Evolutionary conservation across 768 basidiomycete species (phyloP).

Genomic region (Tephrocybe sp.): DNA sequence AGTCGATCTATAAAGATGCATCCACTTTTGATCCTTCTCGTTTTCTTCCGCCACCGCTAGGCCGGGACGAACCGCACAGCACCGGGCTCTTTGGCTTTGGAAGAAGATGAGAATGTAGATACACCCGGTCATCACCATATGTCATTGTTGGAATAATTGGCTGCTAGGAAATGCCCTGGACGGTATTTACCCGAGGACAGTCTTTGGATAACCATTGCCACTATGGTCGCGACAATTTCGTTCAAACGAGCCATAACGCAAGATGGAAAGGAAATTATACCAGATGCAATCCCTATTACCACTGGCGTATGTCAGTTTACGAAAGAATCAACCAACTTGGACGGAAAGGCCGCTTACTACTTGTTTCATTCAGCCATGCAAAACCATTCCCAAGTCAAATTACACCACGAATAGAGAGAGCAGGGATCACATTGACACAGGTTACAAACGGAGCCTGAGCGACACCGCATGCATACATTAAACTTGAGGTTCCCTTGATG

Average conservation of each 20-base stretch:
- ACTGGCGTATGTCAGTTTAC: too few relatives aligned
- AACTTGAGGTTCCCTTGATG: too few relatives aligned
- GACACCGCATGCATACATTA: too few relatives aligned
- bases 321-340: too few relatives aligned
- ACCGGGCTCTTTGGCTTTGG: slow-evolving; percentile 23
- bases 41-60: slow-evolving; percentile 25
- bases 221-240: slow-evolving; percentile 26
- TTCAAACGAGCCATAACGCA: slow-evolving; percentile 33
- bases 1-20: slow-evolving; percentile 35
- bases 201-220: slow-evolving; percentile 25
- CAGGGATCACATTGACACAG: too few relatives aligned
- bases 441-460: too few relatives aligned
- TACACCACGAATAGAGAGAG: too few relatives aligned
- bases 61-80: slow-evolving; percentile 8
- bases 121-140: neutral
- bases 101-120: slow-evolving; percentile 13
- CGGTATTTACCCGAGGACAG: slow-evolving; percentile 39
- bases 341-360: too few relatives aligned
- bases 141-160: neutral
- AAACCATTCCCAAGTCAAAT: too few relatives aligned
- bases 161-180: slow-evolving; percentile 37
- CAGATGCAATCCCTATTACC: too few relatives aligned
- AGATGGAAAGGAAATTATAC: slow-evolving; percentile 18
- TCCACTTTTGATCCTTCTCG: slow-evolving; percentile 40
- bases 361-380: too few relatives aligned